Evolutionary conservation across 257 asterid species (phyloP).

Genomic region (Solanum arcanum): DNA sequence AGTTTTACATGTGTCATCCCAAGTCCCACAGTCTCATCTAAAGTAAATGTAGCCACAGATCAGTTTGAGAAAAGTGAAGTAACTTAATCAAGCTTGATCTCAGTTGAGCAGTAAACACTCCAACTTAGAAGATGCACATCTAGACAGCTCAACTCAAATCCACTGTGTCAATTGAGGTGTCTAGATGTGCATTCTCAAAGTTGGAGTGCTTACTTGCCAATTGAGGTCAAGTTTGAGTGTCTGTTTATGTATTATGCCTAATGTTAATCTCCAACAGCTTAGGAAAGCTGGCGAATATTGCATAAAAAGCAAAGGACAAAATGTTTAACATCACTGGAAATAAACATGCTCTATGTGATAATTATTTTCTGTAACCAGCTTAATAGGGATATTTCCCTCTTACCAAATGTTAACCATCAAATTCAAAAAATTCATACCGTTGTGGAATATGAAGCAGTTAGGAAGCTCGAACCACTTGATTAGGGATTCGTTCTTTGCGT

Average conservation of each 20-base stretch:
- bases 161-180: background rate
- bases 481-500: constrained; percentile 61
- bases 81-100: background rate
- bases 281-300: background rate
- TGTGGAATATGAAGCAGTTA: constrained; percentile 93
- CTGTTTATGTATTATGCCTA: background rate
- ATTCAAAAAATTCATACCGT: constrained; percentile 42
- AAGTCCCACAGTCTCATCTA: background rate
- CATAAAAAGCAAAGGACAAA: background rate
- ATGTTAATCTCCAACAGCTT: background rate
- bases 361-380: background rate
- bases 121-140: background rate
- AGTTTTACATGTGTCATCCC: background rate
- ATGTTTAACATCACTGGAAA: background rate
- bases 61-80: background rate
- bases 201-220: background rate
- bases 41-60: background rate
- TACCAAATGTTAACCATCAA: background rate
- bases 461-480: constrained; percentile 99
- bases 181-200: background rate
- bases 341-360: background rate
- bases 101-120: background rate
- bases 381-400: background rate
- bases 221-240: background rate
- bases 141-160: background rate